Conservation (phyloP, 106 monocot species). For the Allium fistulosum region DNA sequence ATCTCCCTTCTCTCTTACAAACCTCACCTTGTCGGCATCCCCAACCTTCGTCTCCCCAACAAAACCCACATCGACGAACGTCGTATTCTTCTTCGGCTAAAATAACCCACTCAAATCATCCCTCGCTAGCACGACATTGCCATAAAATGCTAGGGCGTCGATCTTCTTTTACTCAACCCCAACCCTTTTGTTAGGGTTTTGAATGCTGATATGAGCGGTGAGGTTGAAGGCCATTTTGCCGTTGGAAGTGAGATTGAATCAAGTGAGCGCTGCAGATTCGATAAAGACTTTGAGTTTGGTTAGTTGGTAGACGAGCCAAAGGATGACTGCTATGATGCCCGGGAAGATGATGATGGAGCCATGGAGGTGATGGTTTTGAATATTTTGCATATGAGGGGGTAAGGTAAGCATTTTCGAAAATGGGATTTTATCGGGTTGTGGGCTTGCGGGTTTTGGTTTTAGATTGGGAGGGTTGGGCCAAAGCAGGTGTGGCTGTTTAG, state of each 20-base stretch:
- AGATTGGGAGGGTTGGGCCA: too few species aligned
- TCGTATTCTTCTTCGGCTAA: slow-evolving; percentile 20
- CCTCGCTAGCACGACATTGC: slow-evolving; percentile 16
- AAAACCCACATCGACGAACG: slow-evolving; percentile 1
- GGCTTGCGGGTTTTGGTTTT: too few species aligned
- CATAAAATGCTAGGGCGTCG: too few species aligned
- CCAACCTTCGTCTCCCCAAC: slow-evolving; percentile 8
- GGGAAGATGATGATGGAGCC: slow-evolving; percentile 5
- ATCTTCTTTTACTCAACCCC: too few species aligned
- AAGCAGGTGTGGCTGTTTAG: too few species aligned
- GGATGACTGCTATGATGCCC: slow-evolving; percentile 14
- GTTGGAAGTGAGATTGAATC: slow-evolving; percentile 20
- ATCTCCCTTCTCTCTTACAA: background rate
- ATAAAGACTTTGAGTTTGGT: slow-evolving; percentile 15
- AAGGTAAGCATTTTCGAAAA: background rate
- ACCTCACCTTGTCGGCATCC: background rate
- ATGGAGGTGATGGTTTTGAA: background rate
- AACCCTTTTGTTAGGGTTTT: slow-evolving; percentile 58
- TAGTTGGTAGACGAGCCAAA: slow-evolving; percentile 34
- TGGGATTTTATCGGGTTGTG: background rate
- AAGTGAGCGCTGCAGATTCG: slow-evolving; percentile 16
- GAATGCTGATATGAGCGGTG: slow-evolving; percentile 17
- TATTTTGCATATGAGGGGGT: background rate
- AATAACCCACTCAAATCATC: background rate
- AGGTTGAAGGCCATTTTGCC: slow-evolving; percentile 27